These are phyloP conservation scores for Halophytophthora polymorphica DNA, from an alignment of 352 stramenopile species.

Conservation along the genomic window DNA sequence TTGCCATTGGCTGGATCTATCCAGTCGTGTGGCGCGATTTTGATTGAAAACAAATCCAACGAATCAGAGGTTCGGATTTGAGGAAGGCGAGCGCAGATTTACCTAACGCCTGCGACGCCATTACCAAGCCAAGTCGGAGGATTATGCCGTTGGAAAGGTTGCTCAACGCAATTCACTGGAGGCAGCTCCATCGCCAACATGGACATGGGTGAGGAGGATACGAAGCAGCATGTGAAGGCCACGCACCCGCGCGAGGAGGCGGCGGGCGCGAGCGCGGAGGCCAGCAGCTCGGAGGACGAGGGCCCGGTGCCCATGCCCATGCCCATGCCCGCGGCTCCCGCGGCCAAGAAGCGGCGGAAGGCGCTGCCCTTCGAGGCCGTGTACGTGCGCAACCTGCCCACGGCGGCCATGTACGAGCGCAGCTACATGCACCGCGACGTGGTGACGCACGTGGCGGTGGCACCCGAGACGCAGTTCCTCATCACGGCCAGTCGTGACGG, in stretches of 20 bases:
- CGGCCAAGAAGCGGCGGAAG: slow-evolving; percentile 41
- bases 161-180: too few relatives aligned
- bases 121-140: too few relatives aligned
- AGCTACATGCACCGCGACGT: slow-evolving; percentile 97
- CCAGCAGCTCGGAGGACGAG: slow-evolving; percentile 34
- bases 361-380: slow-evolving; percentile 60
- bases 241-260: background rate
- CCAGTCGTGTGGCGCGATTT: too few relatives aligned
- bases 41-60: too few relatives aligned
- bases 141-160: too few relatives aligned
- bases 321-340: slow-evolving; percentile 20
- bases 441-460: slow-evolving; percentile 91
- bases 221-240: too few relatives aligned
- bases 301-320: slow-evolving; percentile 63
- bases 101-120: too few relatives aligned
- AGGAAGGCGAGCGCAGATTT: too few relatives aligned
- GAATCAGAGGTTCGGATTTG: too few relatives aligned
- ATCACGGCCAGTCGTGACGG: slow-evolving; percentile 95
- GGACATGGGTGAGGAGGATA: too few relatives aligned
- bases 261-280: slow-evolving; percentile 1
- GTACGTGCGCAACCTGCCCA: slow-evolving; percentile 84
- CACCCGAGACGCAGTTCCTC: slow-evolving; percentile 94
- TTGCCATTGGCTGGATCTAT: too few relatives aligned
- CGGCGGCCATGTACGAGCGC: slow-evolving; percentile 92
- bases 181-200: too few relatives aligned